Base-by-base conservation (phyloP, 1,284 basidiomycete genomes). In the Naganishia liquefaciens region DNA sequence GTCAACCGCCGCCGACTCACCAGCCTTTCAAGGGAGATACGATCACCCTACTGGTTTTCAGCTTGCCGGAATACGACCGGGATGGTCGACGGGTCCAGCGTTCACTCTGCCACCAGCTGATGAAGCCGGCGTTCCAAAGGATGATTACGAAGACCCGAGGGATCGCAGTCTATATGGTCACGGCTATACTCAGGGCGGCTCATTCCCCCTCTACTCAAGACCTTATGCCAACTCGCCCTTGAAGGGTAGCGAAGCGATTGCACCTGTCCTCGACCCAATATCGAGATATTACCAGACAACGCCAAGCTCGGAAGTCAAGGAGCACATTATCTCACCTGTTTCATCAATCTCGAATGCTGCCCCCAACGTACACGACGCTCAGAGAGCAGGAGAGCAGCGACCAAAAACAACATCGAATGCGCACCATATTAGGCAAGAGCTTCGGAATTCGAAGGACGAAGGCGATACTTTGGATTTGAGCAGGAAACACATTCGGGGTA, bases 381-480 rank as follows among this genome's bases (percentile, higher is more conserved):
- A 37, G 33, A 7, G 27, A 15, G 43, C 40, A 52, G 40, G 40
- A 33, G 15, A 19, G 11, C 30, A 52, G 10, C 23, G 15, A 30
- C 50, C 39, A 10, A 23, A 23, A 43, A 19, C 43, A n/a, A 49
- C 50, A 7, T 54, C 57, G 5, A 66, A 61, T 21, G 33, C 57
- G 37, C 53, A 62, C 19, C 40, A 39, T 62, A 85, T 92, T 67
- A 77, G 81, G 19, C 84, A 88, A 47, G 90, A 89, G 25, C 75
- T 90, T 28, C 78, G 81, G 50, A 83, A 81, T 68, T 92, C 90
- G 37, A 80, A 83, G 5, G 91, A 95, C 80, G 80, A 83, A 64
- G 91, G 91, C 21, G 84, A 85, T 62, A 94, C 92, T 5, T 81
- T 96, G 63, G 87, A 91, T 74, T 83, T 96, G 63, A 86, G 88